A percentile compares a stretch with the other conserved stretches of the same genome.
These are phyloP conservation scores for Aspergillus tanneri DNA, from an alignment of 2,329 filamentous ascomycete genomes.

Conservation along the genomic window DNA sequence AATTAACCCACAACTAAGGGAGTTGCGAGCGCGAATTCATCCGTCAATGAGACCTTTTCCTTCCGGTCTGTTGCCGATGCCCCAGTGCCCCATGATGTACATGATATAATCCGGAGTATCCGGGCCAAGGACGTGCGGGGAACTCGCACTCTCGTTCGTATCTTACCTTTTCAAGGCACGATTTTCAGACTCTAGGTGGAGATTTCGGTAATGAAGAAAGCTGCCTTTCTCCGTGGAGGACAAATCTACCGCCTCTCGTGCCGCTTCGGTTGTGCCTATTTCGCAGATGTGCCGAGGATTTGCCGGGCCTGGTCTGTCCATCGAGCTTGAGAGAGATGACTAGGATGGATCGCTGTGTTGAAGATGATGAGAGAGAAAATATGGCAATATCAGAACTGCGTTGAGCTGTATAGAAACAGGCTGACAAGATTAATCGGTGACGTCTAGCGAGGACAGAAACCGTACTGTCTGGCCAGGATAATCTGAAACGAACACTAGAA, in stretches of 20 bases:
- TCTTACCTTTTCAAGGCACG: background rate
- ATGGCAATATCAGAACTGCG: no score
- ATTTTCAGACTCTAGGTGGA: conserved; percentile 4
- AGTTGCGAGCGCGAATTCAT: background rate
- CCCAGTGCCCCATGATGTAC: background rate
- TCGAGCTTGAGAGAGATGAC: background rate
- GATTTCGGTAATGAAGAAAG: background rate
- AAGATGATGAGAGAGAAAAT: background rate
- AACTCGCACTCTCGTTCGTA: background rate
- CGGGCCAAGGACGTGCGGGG: background rate
- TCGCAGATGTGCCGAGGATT: conserved; percentile 7
- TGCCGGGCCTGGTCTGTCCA: background rate
- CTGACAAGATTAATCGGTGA: no score
- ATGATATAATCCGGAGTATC: background rate
- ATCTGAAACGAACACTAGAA: no score
- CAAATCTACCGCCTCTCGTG: background rate
- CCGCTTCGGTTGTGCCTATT: background rate
- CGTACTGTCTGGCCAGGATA: no score
- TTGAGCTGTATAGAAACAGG: no score
- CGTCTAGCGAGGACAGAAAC: no score
- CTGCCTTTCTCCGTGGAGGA: background rate
- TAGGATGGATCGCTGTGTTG: background rate
- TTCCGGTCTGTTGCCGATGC: background rate
- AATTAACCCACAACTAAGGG: background rate
- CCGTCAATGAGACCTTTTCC: background rate